Evolutionary conservation across 176 grass and related monocot species (phyloP), one percentile per base, ranked within the genome.

Genomic region (Zizania latifolia): DNA sequence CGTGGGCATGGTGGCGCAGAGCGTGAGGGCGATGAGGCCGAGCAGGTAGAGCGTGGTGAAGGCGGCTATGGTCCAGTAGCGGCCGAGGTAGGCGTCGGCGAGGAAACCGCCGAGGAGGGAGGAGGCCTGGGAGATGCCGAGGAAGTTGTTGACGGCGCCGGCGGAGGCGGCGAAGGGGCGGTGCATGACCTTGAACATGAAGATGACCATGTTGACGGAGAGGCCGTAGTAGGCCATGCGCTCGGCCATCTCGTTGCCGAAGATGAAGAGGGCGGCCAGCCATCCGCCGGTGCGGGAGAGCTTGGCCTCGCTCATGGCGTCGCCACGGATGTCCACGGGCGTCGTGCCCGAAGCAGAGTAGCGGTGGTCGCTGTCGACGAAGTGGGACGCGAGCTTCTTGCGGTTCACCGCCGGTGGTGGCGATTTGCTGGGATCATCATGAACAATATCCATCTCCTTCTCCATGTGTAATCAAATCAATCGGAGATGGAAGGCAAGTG

Each of bases 141-240:
- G 74, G 78, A 97, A 97, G 71, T 75, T 93, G 83, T 97, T 93
- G 11, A 97, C 94, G 8, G 86, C 79, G 76, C 83, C 78, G 38
- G 94, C 94, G 24, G 94, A 93, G 78, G 53, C 68, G 1, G 80
- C 30, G 81, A 97, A 97, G 4, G 94, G 88, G 0, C 83, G 80
- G 85, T 97, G 94, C 94, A 97, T 97, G 13, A 93, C 40, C 55
- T 93, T 89, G 77, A 97, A 97, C 87, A 97, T 88, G 87, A 97
- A 97, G 40, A 86, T 50, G 2, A 97, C 88, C 94, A 97, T 97
- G 78, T 97, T 97, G 31, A 97, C 90, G 27, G 88, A 85, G 2
- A 97, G 81, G 6, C 94, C 94, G 68, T 81, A 97, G 86, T 97
- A 97, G 43, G 94, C 94, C 94, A 97, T 93, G 5, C 94, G 87